Evolutionary conservation across 2,329 filamentous ascomycete species (phyloP).

Genomic region (Pyricularia pennisetigena): DNA sequence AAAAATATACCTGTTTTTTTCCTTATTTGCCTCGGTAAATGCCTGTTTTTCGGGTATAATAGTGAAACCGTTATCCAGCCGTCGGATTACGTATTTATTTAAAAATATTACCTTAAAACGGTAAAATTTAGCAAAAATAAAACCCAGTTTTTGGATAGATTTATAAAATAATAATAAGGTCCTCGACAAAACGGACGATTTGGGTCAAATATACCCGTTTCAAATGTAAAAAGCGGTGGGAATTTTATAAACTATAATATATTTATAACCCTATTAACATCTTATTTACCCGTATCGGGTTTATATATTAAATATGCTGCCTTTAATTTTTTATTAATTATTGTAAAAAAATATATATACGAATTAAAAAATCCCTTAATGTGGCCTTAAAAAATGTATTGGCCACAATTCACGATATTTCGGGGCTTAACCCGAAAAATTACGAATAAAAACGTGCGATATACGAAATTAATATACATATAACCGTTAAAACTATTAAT

Average conservation of each 20-base stretch:
- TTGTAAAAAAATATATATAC: neutral
- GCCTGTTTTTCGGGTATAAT: neutral
- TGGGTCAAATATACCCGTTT: neutral
- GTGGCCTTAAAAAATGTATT: no score
- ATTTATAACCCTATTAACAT: neutral
- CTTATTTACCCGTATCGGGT: neutral
- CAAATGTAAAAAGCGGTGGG: neutral
- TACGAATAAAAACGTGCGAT: neutral
- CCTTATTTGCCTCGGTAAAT: neutral
- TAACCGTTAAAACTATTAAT: neutral
- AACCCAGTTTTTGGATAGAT: no score
- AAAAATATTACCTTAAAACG: no score
- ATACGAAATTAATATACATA: neutral
- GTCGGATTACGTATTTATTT: slow-evolving; percentile 2
- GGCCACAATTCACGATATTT: neutral
- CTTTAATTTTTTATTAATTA: neutral
- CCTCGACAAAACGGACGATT: neutral
- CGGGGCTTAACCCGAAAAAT: neutral
- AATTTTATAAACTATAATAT: neutral
- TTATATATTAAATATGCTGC: neutral
- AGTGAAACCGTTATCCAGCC: neutral
- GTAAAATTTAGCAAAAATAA: no score
- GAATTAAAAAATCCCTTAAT: neutral
- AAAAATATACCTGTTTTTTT: slow-evolving; percentile 2
- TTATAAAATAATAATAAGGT: neutral